A percentile compares a stretch with the other conserved stretches of the same genome.
Conservation (phyloP, 139 green algal genomes). For the Chlorokybus atmophyticus region DNA sequence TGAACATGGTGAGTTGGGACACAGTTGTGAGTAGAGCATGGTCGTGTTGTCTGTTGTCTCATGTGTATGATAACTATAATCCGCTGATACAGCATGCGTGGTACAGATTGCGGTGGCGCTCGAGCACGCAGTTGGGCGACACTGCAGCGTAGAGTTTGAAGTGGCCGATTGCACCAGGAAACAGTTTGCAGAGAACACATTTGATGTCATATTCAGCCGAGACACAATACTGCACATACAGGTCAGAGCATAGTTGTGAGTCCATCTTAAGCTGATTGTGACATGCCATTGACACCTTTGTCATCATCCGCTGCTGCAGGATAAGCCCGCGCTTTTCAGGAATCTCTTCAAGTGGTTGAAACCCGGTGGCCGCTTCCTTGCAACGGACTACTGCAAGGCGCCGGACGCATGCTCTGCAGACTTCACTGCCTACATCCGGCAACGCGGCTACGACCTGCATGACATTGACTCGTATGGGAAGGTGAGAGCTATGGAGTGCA, state of each 20-base stretch:
- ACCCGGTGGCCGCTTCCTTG: conserved; percentile 56
- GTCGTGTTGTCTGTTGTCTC: neutral
- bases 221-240: conserved; percentile 68
- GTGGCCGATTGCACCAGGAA: conserved; percentile 47
- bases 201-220: conserved; percentile 52
- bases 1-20: conserved; percentile 57
- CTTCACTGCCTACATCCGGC: conserved; percentile 55
- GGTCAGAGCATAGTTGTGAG: conserved; percentile 1
- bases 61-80: neutral
- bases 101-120: conserved; percentile 18
- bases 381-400: conserved; percentile 71
- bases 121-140: conserved; percentile 16
- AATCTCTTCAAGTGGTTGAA: conserved; percentile 45
- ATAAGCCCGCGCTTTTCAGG: conserved; percentile 56
- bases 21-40: neutral
- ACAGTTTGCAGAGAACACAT: conserved; percentile 32
- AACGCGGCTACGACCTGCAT: conserved; percentile 51
- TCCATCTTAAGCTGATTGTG: conserved; percentile 1
- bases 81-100: neutral
- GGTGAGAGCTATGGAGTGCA: conserved; percentile 9
- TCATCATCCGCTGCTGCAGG: conserved; percentile 13
- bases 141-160: conserved; percentile 55
- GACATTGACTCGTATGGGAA: conserved; percentile 11
- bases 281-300: conserved; percentile 3
- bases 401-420: conserved; percentile 6